Conservation (phyloP, 2,329 filamentous ascomycete species). For the Arthrinium puccinioides region DNA sequence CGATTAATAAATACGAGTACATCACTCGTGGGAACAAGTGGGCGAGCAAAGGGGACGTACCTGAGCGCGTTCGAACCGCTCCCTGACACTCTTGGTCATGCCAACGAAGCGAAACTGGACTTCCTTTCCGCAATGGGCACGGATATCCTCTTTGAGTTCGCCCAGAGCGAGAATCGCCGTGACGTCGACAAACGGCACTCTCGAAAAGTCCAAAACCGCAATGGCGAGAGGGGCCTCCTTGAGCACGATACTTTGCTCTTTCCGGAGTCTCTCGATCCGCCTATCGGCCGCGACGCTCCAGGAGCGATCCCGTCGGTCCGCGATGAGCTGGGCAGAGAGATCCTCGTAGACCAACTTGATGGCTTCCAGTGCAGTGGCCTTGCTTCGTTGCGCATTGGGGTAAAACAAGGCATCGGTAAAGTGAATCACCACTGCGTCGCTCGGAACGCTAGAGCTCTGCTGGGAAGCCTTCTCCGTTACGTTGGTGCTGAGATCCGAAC, state of each 20-base stretch:
- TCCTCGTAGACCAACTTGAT: constrained; percentile 21
- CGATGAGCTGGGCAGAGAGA: constrained; percentile 12
- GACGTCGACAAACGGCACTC: constrained; percentile 21
- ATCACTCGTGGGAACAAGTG: too few species aligned
- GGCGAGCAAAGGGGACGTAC: too few species aligned
- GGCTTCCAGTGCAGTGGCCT: constrained; percentile 18
- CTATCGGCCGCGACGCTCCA: constrained; percentile 22
- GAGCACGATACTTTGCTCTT: constrained; percentile 11
- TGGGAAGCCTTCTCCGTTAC: constrained; percentile 16
- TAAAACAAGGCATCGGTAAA: constrained; percentile 54
- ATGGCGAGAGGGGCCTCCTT: constrained; percentile 17
- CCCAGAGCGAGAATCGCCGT: constrained; percentile 21
- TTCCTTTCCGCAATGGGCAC: constrained; percentile 15
- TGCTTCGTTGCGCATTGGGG: constrained; percentile 46
- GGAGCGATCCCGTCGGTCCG: constrained; percentile 13
- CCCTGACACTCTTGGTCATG: constrained; percentile 12
- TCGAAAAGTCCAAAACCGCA: constrained; percentile 20
- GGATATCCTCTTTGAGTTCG: constrained; percentile 23
- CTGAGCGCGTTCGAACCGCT: constrained; percentile 17
- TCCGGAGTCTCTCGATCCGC: constrained; percentile 18
- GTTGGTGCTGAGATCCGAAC: constrained; percentile 13
- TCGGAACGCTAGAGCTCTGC: constrained; percentile 23
- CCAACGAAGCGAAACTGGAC: constrained; percentile 21
- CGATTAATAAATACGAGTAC: too few species aligned
- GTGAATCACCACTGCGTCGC: constrained; percentile 47